phyloP scores from a whole-genome alignment of 2,329 filamentous ascomycete genomes.

The Kalaharituber pfeilii region DNA sequence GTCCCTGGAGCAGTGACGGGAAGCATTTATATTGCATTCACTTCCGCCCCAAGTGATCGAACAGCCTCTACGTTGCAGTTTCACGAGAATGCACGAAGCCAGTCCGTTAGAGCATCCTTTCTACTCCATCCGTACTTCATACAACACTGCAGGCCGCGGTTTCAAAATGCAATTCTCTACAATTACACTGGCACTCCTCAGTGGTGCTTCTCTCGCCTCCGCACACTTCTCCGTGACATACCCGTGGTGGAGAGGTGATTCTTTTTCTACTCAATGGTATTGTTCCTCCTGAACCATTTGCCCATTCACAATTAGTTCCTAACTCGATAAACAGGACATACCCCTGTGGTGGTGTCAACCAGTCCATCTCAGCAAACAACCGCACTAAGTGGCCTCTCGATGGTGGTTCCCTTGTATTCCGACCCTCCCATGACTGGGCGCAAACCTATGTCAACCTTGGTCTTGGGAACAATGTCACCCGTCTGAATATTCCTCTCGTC shows the following conservation, averaged over 20 bases:
- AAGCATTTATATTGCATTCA: too few species aligned
- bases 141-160: too few species aligned
- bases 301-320: not conserved
- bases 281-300: not conserved
- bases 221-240: constrained; percentile 41
- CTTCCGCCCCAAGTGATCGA: too few species aligned
- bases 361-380: constrained; percentile 27
- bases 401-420: constrained; percentile 30
- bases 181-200: constrained; percentile 25
- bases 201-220: constrained; percentile 31
- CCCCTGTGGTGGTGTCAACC: constrained; percentile 36
- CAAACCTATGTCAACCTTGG: constrained; percentile 34
- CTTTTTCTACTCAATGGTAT: constrained; percentile 27
- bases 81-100: too few species aligned
- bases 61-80: too few species aligned
- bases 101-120: too few species aligned
- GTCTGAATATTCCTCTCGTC: constrained; percentile 32
- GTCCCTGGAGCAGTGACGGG: too few species aligned
- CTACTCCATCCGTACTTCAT: too few species aligned
- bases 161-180: constrained; percentile 26
- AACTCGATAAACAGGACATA: constrained; percentile 22
- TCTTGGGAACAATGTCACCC: constrained; percentile 28
- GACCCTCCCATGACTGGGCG: constrained; percentile 29
- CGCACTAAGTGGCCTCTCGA: constrained; percentile 32
- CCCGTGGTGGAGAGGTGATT: constrained; percentile 36